A percentile compares a stretch with the other conserved stretches of the same genome.
These are phyloP conservation scores for Cymodocea nodosa DNA, from an alignment of 116 monocot species.

Conservation along the genomic window DNA sequence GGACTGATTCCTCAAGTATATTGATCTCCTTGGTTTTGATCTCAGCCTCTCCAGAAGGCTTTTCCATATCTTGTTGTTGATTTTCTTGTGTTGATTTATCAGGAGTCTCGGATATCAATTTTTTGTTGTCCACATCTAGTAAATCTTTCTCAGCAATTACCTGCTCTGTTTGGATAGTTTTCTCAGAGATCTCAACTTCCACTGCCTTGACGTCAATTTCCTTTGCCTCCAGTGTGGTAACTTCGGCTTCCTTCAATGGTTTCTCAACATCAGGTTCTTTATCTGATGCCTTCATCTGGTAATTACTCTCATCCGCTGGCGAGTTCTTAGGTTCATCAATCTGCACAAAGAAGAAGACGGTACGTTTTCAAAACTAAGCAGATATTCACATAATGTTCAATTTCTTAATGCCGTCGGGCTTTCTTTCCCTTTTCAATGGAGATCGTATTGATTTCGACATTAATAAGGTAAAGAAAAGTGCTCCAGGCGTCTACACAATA, in stretches of 20 bases:
- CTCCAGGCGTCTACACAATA: too few relatives aligned
- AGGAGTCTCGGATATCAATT: not conserved
- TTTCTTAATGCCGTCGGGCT: too few relatives aligned
- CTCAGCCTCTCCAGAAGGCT: not conserved
- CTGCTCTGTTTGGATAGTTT: not conserved
- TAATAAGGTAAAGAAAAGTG: too few relatives aligned
- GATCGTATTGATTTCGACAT: too few relatives aligned
- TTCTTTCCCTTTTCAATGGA: not conserved
- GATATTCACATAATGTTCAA: not conserved
- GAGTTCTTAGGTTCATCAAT: not conserved
- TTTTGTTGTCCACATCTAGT: not conserved
- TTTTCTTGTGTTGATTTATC: not conserved
- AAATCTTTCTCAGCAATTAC: not conserved
- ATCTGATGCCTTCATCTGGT: too few relatives aligned
- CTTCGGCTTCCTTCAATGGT: not conserved
- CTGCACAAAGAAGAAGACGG: not conserved
- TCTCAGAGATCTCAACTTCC: not conserved
- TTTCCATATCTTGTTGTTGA: not conserved
- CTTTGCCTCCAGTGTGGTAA: not conserved
- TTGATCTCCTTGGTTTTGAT: not conserved
- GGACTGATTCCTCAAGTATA: not conserved
- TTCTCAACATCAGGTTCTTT: not conserved
- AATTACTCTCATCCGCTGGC: not conserved
- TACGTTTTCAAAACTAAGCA: not conserved
- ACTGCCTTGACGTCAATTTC: not conserved